Percentiles rank a stretch among this genome's conserved stretches.
These are phyloP conservation scores for Epichloe hybrida DNA, from an alignment of 2,329 filamentous ascomycete genomes.

Conservation along the genomic window DNA sequence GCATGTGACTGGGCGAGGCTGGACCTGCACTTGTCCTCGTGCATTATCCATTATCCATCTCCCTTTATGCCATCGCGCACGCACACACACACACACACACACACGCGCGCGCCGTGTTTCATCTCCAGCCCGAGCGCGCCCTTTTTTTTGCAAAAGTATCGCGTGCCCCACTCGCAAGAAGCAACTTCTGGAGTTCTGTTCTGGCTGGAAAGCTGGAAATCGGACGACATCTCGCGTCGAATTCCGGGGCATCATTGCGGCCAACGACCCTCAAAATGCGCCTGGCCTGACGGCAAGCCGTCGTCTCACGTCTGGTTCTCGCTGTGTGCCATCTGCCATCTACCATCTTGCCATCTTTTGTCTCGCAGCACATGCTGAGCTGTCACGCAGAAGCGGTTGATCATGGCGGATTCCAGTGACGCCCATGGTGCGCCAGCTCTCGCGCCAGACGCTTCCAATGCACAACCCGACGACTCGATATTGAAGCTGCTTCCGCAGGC, in stretches of 20 bases:
- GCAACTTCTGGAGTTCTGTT: too few species aligned
- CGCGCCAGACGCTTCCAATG: neutral
- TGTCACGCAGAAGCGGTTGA: neutral
- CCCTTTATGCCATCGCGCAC: too few species aligned
- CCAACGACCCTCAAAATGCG: conserved; percentile 15
- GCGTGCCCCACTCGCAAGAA: neutral
- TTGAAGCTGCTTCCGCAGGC: conserved; percentile 9
- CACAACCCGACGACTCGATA: conserved; percentile 7
- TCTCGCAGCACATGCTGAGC: conserved; percentile 14
- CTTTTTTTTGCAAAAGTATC: too few species aligned
- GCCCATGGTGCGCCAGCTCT: neutral
- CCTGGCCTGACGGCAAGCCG: conserved; percentile 24
- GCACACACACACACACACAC: too few species aligned
- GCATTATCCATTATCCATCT: too few species aligned
- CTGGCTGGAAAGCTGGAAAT: neutral
- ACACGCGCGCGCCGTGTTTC: too few species aligned
- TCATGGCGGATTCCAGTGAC: neutral
- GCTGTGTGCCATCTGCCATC: conserved; percentile 12
- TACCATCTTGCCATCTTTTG: conserved; percentile 12
- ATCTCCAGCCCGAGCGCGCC: too few species aligned
- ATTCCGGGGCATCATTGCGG: neutral
- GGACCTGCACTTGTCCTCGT: too few species aligned
- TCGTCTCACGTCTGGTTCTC: neutral
- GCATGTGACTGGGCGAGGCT: too few species aligned
- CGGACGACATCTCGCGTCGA: neutral